Evolutionary conservation across 1,284 basidiomycete genomes (phyloP).

Genomic region (Cryptococcus jaspeensis): DNA sequence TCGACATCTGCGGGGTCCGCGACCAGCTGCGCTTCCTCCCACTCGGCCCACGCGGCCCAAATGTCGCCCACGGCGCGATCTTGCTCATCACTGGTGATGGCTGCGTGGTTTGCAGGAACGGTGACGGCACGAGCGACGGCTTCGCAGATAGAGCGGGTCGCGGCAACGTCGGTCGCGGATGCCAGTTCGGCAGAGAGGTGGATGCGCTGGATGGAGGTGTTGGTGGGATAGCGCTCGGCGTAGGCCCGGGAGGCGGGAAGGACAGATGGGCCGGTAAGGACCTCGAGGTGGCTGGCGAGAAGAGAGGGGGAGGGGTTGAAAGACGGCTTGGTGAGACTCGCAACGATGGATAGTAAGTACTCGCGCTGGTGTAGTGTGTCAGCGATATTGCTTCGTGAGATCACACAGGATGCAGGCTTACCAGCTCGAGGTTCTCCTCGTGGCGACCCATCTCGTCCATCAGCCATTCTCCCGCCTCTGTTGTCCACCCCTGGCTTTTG

Average conservation of each 20-base stretch:
- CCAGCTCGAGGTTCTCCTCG: conserved; percentile 32
- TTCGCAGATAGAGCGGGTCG: conserved; percentile 21
- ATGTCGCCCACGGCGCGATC: conserved; percentile 17
- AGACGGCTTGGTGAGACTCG: conserved; percentile 34
- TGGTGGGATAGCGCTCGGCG: conserved; percentile 30
- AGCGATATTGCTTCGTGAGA: not conserved
- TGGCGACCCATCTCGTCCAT: not conserved
- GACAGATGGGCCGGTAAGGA: conserved; percentile 4
- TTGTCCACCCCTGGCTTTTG: conserved; percentile 1
- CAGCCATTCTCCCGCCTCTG: conserved; percentile 2
- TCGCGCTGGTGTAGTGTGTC: conserved; percentile 15
- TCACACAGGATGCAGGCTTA: not conserved
- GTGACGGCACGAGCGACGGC: conserved; percentile 20
- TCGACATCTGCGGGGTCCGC: conserved; percentile 5
- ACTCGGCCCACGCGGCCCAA: conserved; percentile 29
- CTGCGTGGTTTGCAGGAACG: not conserved
- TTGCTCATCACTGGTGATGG: conserved; percentile 12
- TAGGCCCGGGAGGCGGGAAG: conserved; percentile 23
- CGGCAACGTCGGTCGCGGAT: not conserved
- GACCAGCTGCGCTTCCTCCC: conserved; percentile 11
- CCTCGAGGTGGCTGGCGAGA: conserved; percentile 37
- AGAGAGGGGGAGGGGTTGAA: conserved; percentile 34
- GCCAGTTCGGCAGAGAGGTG: conserved; percentile 24
- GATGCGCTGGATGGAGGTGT: conserved; percentile 29
- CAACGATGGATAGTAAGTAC: conserved; percentile 37